Conservation (phyloP, 116 monocot species). For the Phalaenopsis hybrid region DNA sequence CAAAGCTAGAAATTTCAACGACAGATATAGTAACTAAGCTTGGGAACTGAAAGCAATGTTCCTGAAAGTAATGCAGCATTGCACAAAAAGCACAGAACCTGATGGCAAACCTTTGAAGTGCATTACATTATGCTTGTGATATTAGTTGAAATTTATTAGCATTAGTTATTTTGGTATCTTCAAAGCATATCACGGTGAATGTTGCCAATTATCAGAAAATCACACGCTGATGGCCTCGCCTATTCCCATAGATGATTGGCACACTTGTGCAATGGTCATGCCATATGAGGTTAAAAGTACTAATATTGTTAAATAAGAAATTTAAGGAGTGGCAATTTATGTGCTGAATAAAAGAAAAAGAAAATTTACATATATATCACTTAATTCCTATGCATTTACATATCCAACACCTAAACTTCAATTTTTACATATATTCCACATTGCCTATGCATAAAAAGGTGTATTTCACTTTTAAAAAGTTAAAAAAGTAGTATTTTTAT, state of each 20-base stretch:
- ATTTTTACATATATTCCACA: too few relatives aligned
- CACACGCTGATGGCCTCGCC: background rate
- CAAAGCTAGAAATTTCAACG: background rate
- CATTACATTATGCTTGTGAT: background rate
- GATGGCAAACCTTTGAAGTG: background rate
- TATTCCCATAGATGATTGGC: too few relatives aligned
- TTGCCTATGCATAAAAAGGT: too few relatives aligned
- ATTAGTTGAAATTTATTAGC: background rate
- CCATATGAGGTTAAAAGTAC: background rate
- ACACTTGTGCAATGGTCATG: background rate
- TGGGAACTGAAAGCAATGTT: background rate
- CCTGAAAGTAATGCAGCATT: background rate
- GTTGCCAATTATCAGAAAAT: background rate
- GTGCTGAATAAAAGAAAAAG: too few relatives aligned
- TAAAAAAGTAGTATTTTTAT: too few relatives aligned
- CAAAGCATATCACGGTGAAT: background rate
- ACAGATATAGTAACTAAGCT: background rate
- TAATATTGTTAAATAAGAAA: too few relatives aligned
- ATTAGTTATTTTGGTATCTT: background rate
- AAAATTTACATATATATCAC: too few relatives aligned
- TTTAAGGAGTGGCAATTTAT: too few relatives aligned
- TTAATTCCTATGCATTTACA: too few relatives aligned
- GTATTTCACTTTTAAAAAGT: too few relatives aligned
- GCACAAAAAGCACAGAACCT: background rate
- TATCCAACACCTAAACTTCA: too few relatives aligned